These are phyloP conservation scores for Kwoniella sp. DNA, from an alignment of 768 basidiomycete species.

Conservation along the genomic window DNA sequence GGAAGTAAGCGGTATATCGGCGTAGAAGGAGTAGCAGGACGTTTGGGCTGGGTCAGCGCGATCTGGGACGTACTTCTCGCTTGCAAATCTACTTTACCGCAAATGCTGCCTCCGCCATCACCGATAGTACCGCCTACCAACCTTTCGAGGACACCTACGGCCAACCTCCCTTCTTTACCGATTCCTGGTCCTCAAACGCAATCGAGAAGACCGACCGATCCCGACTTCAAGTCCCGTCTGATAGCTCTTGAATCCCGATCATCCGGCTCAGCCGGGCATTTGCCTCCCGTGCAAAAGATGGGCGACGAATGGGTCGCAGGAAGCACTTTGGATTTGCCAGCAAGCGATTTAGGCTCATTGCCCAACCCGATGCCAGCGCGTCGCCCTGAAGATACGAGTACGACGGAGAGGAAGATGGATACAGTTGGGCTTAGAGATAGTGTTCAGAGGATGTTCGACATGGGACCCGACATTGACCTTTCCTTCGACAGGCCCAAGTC, in stretches of 20 bases:
- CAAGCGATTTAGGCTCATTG: slow-evolving; percentile 18
- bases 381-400: neutral
- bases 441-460: slow-evolving; percentile 47
- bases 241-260: slow-evolving; percentile 21
- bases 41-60: slow-evolving; percentile 52
- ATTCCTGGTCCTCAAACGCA: slow-evolving; percentile 6
- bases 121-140: slow-evolving; percentile 19
- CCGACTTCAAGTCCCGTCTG: slow-evolving; percentile 26
- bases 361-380: slow-evolving; percentile 1
- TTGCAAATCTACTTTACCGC: slow-evolving; percentile 38
- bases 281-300: slow-evolving; percentile 46
- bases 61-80: slow-evolving; percentile 52
- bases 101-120: slow-evolving; percentile 44
- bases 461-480: slow-evolving; percentile 32
- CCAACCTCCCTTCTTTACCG: slow-evolving; percentile 13
- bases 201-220: slow-evolving; percentile 8
- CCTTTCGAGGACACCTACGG: neutral
- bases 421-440: slow-evolving; percentile 30
- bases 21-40: slow-evolving; percentile 45
- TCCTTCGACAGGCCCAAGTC: slow-evolving; percentile 15
- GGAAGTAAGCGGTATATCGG: slow-evolving; percentile 46
- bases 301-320: slow-evolving; percentile 51
- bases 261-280: slow-evolving; percentile 8
- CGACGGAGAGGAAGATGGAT: neutral
- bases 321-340: slow-evolving; percentile 26